Base-by-base conservation (phyloP, 1,284 basidiomycete species). In the Vanrija humicola region DNA sequence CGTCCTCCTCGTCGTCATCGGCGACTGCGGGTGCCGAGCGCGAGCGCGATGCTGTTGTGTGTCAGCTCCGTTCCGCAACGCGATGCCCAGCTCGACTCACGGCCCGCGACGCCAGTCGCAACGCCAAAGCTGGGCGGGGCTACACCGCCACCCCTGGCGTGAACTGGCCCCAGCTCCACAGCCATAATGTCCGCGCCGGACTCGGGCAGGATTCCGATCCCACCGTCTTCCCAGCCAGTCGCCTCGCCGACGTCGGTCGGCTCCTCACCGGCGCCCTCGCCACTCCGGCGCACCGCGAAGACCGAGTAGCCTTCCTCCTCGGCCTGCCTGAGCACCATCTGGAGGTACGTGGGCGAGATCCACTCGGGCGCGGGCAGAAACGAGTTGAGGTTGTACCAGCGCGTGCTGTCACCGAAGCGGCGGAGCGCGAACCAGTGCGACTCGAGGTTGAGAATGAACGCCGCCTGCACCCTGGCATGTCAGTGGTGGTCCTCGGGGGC, bases 381-480 rank as follows among this genome's bases (percentile, higher is more conserved):
- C 9, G 90, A 93, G 72, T 96, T 90, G 23, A 97, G 81, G 74
- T 95, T 93, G 79, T 90, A 96, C 90, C 91, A 96, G 79, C 85
- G 45, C 74, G 77, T 78, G 62, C 49, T 80, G 77, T 62, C 75
- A 69, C 45, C 59, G 68, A 94, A 95, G 21, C 89, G 84, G 39
- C 91, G 86, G 21, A 95, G 79, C 1, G 89, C 85, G 71, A 89
- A 89, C 92, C 92, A 96, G 70, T 95, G 92, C 52, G 88, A 85
- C 40, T 86, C 79, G 48, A 88, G 83, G 72, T 97, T 92, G 46
- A 97, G 82, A 56, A 97, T 86, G 74, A 94, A 97, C 2, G 85
- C 93, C 26, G 89, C 82, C 75, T 94, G 89, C 5, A 82, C 81
- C 64, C 91, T 93, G 42, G 16, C 25, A 38, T 7, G 38, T 43